Percentiles rank a stretch among this genome's conserved stretches.
phyloP scores from a whole-genome alignment of 805 yeast species.

The Cyberlindnera euphorbiiphila region DNA sequence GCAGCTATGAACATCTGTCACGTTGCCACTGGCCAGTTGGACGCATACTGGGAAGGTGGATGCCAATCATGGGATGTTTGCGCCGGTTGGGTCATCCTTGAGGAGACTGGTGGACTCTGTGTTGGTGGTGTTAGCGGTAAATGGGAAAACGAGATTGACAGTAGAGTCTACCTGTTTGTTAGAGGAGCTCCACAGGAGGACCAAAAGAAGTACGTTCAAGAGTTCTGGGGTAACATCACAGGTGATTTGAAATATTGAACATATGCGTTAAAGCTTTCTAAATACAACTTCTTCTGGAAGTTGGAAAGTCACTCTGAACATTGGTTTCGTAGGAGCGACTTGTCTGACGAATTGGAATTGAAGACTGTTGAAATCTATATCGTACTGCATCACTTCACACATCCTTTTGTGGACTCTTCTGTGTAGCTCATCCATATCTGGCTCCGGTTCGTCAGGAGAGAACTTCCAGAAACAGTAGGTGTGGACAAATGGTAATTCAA shows the following conservation, averaged over 20 bases:
- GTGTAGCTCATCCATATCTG: constrained; percentile 63
- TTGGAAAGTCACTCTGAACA: constrained; percentile 83
- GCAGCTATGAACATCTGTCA: constrained; percentile 61
- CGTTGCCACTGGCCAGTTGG: constrained; percentile 55
- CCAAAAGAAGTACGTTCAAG: constrained; percentile 42
- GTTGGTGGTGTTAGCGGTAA: constrained; percentile 51
- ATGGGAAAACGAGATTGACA: constrained; percentile 47
- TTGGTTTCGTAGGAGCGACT: constrained; percentile 95
- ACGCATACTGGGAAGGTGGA: constrained; percentile 70
- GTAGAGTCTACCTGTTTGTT: constrained; percentile 53
- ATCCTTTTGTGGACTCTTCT: constrained; percentile 59
- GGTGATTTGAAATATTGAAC: constrained; percentile 40
- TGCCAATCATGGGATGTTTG: constrained; percentile 68
- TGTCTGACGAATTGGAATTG: constrained; percentile 82
- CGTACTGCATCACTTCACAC: constrained; percentile 39
- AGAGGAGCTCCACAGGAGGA: constrained; percentile 42
- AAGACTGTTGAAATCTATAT: constrained; percentile 43
- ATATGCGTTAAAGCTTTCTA: constrained; percentile 12
- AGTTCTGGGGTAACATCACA: constrained; percentile 46
- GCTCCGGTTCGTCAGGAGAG: constrained; percentile 67
- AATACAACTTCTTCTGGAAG: constrained; percentile 70
- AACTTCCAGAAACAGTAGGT: constrained; percentile 93
- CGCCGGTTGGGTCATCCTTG: constrained; percentile 60
- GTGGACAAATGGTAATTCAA: constrained; percentile 70
- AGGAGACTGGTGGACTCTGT: constrained; percentile 55